Base-by-base conservation (phyloP, 495 filamentous ascomycete genomes). In the Tuber melanosporum region DNA sequence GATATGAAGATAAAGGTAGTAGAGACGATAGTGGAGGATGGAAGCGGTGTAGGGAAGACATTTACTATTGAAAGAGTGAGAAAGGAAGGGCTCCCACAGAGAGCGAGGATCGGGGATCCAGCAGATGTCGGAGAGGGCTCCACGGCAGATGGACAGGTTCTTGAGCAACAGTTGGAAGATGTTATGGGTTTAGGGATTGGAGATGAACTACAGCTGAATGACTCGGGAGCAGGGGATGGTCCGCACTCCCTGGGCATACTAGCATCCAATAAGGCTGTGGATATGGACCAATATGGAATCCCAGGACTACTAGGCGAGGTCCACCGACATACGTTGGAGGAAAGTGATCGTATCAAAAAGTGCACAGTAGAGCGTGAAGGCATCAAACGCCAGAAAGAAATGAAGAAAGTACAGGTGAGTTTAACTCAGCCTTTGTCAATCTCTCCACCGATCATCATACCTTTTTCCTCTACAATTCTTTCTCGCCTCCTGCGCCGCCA, bases 1-100 rank as follows among this genome's bases (percentile, higher is more conserved):
- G 92, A 95, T 83, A 92, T 96, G 78, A 96, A 95, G 84, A 95
- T 97, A 83, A 96, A 95, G 85, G 94, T 97, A 74, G 93, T 92
- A 6, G 92, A 97, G 83, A 77, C 81, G 43, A 78, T 82, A 43
- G 78, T 73, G 71, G 79, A 80, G 32, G 79, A 80, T 45, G 77
- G 74, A 32, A 79, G 76, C 44, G 62, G 78, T 22, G 45, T 74
- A 17, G 78, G 74, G 52, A 86, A 83, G 72, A 83, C 81, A 12
- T 86, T 85, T 76, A 86, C 85, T 1, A 84, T 86, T 49, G 85
- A 86, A 77, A 83, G 81, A 46, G 81, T 83, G 52, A 72, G 77
- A 39, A 76, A 82, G 39, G 81, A 82, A 72, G 80, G 80, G 49
- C 52, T 82, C 45, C 73, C 78, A 32, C 80, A 82, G 17, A 74